Conservation (phyloP, 169 alveolate species). For the Plasmodium reichenowi region DNA sequence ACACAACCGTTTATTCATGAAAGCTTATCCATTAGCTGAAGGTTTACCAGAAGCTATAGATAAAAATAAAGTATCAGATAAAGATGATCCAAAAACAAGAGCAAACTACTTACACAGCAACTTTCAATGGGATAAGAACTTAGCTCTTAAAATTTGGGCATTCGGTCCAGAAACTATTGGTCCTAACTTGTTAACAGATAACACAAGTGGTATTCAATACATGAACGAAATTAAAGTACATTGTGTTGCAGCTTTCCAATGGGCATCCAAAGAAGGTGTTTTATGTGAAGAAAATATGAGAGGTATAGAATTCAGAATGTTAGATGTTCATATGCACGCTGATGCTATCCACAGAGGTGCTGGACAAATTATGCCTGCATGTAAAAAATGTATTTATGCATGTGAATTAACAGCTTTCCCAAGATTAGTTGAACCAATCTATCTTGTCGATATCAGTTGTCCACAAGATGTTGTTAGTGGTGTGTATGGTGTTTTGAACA, state of each 20-base stretch:
- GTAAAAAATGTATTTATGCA: constrained; percentile 98
- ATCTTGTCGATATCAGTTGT: constrained; percentile 97
- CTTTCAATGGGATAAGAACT: constrained; percentile 98
- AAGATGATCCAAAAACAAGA: constrained; percentile 97
- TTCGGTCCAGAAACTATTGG: constrained; percentile 99
- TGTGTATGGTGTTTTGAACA: constrained; percentile 96
- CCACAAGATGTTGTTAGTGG: constrained; percentile 99
- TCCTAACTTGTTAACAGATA: constrained; percentile 97
- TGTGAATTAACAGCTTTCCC: constrained; percentile 98
- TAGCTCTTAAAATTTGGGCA: constrained; percentile 98
- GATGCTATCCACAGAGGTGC: constrained; percentile 99
- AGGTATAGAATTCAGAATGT: constrained; percentile 97
- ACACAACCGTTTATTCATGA: constrained; percentile 98
- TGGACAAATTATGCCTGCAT: constrained; percentile 98
- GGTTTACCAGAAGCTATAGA: constrained; percentile 98
- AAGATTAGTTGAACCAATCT: constrained; percentile 98
- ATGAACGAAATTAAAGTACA: constrained; percentile 99
- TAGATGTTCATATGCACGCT: constrained; percentile 98
- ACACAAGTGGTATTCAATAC: constrained; percentile 98
- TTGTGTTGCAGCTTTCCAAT: constrained; percentile 99
- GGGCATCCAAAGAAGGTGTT: constrained; percentile 99
- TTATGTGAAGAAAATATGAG: constrained; percentile 99
- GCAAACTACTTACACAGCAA: constrained; percentile 94
- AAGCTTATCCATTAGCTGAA: constrained; percentile 97
- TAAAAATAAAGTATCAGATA: constrained; percentile 92